Evolutionary conservation across 805 yeast genomes (phyloP), one percentile per base, ranked within the genome.

Genomic region (Yarrowia divulgata): DNA sequence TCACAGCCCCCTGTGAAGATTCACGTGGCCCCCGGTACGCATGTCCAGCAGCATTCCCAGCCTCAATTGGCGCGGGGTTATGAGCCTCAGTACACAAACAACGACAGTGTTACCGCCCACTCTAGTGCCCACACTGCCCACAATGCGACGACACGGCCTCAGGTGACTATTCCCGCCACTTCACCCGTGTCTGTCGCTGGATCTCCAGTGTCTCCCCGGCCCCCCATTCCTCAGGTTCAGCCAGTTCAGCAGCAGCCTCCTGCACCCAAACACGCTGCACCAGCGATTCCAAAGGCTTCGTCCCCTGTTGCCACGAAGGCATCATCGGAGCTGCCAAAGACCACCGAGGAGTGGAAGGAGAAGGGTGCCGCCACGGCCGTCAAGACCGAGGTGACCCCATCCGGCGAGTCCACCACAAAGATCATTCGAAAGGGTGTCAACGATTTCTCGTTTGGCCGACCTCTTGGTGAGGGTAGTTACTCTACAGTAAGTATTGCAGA

Each of bases 391-490:
- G 74, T 76, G 14, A 85, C 84, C 69, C 57, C 68, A 9, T 73
- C 77, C 14, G 91, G 91, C 12, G 79, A 85, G 75, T 78, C 80
- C 7, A 79, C 77, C 74, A 89, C 85, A 70, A 84, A 81, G 75
- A 80, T 83, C 68, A 87, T 82, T 55, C 84, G 78, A 66, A 81
- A 81, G 71, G 82, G 83, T 23, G 96, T 92, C 13, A 87, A 88
- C 72, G 99, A 95, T 76, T 95, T 93, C 78, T 89, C 88, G 71
- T 92, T 95, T 76, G 96, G 97, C 10, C 87, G 91, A 18, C 87
- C 90, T 54, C 85, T 95, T 32, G 99, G 99, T 6, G 97, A 92
- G 77, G 99, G 99, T 0, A 92, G 98, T 8, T 95, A 94, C 77
- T 93, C 98, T 12, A 91, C 96, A 7, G 99, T 57, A 32, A 57